Percentiles rank a stretch among this genome's conserved stretches.
phyloP scores from a whole-genome alignment of 2,329 filamentous ascomycete species.

The Whalleya microplaca region DNA sequence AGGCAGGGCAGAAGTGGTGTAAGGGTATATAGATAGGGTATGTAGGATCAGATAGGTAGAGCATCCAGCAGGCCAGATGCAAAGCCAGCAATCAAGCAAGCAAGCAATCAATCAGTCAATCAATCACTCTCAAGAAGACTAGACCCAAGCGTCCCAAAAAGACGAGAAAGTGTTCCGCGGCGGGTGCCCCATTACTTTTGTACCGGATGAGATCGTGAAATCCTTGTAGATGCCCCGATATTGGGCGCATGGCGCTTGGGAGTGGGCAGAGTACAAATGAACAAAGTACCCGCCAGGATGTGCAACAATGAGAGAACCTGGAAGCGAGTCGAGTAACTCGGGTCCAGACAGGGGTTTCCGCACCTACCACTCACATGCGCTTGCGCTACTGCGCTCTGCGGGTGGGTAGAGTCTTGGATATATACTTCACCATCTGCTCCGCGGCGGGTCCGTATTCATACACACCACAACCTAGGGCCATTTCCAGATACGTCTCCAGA shows the following conservation, averaged over 20 bases:
- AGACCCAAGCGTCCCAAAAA: slow-evolving; percentile 12
- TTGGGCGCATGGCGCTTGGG: slow-evolving; percentile 39
- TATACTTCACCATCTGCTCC: background rate
- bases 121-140: slow-evolving; percentile 14
- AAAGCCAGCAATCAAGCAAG: slow-evolving; percentile 8
- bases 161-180: slow-evolving; percentile 23
- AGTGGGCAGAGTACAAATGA: slow-evolving; percentile 13
- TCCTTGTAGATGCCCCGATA: slow-evolving; percentile 35
- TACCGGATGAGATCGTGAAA: slow-evolving; percentile 35
- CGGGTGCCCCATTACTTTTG: slow-evolving; percentile 36
- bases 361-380: slow-evolving; percentile 3
- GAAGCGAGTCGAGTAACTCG: slow-evolving; percentile 26
- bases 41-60: slow-evolving; percentile 5
- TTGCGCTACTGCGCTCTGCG: background rate
- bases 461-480: background rate
- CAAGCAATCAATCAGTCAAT: background rate
- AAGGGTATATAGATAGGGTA: slow-evolving; percentile 21
- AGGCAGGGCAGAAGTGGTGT: slow-evolving; percentile 30
- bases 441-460: slow-evolving; percentile 19
- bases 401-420: background rate
- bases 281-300: slow-evolving; percentile 18
- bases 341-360: slow-evolving; percentile 21
- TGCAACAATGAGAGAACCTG: slow-evolving; percentile 19
- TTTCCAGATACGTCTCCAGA: background rate
- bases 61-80: slow-evolving; percentile 19